phyloP scores from a whole-genome alignment of 768 basidiomycete genomes.

The Bullera alba region DNA sequence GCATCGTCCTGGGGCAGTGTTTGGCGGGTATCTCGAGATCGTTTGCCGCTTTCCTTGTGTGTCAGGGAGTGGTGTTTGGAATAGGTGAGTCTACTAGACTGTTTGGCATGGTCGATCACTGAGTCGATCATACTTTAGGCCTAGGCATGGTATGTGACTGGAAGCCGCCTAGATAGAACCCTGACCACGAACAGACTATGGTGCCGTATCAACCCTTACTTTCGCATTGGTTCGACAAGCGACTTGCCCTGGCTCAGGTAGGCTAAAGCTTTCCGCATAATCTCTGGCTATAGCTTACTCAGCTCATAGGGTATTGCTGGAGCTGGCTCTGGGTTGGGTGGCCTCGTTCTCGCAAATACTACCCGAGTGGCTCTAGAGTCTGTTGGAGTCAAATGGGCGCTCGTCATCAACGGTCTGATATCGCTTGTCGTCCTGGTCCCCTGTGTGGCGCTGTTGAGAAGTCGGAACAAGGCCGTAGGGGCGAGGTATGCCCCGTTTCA shows the following conservation, averaged over 20 bases:
- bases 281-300: background rate
- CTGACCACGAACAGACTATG: conserved; percentile 6
- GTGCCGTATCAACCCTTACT: conserved; percentile 27
- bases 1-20: conserved; percentile 26
- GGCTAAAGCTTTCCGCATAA: background rate
- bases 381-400: conserved; percentile 28
- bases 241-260: conserved; percentile 25
- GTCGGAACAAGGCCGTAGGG: conserved; percentile 33
- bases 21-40: conserved; percentile 26
- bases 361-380: conserved; percentile 21
- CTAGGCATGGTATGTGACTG: background rate
- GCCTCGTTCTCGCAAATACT: conserved; percentile 28
- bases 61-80: conserved; percentile 31
- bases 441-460: conserved; percentile 31
- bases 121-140: background rate
- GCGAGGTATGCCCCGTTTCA: conserved; percentile 37
- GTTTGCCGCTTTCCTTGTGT: conserved; percentile 27
- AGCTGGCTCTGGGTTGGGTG: conserved; percentile 37
- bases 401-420: conserved; percentile 43
- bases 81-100: conserved; percentile 11
- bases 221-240: conserved; percentile 32
- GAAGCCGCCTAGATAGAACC: background rate
- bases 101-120: background rate
- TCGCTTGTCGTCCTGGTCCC: conserved; percentile 36
- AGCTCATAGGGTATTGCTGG: conserved; percentile 24